Evolutionary conservation across 495 filamentous ascomycete genomes (phyloP).

Genomic region (Penicillium subrubescens): DNA sequence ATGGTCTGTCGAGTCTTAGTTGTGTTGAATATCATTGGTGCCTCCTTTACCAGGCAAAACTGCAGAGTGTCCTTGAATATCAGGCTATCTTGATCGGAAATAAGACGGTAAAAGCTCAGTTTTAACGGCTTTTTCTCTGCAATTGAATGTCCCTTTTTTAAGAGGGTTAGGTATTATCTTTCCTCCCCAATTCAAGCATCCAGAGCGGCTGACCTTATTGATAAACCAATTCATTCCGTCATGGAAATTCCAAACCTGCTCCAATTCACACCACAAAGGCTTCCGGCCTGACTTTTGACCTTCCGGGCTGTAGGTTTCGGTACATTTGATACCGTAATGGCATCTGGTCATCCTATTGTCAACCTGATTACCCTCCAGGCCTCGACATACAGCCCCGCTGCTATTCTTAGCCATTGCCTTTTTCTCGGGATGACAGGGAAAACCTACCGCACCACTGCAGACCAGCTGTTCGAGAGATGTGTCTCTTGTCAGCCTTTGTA

Average conservation of each 20-base stretch:
- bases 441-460: constrained; percentile 31
- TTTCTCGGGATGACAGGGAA: constrained; percentile 18
- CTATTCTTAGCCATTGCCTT: constrained; percentile 38
- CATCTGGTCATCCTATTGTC: constrained; percentile 51
- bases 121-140: constrained; percentile 13
- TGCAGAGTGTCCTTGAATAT: neutral
- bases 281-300: constrained; percentile 14
- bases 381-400: constrained; percentile 48
- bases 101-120: neutral
- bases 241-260: constrained; percentile 22
- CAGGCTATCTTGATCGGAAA: neutral
- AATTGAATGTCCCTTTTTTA: constrained; percentile 3
- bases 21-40: neutral
- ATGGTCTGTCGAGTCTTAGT: neutral
- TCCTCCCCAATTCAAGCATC: neutral
- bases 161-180: neutral
- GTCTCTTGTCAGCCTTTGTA: too few species aligned
- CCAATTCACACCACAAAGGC: constrained; percentile 11
- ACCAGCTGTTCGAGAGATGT: constrained; percentile 23
- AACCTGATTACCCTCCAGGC: constrained; percentile 45
- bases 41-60: neutral
- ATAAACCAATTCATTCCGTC: constrained; percentile 38
- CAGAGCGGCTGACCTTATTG: constrained; percentile 23
- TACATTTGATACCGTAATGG: constrained; percentile 47
- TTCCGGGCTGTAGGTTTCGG: constrained; percentile 33